These are phyloP conservation scores for Meripilus lineatus DNA, from an alignment of 1,284 basidiomycete species.

Conservation along the genomic window DNA sequence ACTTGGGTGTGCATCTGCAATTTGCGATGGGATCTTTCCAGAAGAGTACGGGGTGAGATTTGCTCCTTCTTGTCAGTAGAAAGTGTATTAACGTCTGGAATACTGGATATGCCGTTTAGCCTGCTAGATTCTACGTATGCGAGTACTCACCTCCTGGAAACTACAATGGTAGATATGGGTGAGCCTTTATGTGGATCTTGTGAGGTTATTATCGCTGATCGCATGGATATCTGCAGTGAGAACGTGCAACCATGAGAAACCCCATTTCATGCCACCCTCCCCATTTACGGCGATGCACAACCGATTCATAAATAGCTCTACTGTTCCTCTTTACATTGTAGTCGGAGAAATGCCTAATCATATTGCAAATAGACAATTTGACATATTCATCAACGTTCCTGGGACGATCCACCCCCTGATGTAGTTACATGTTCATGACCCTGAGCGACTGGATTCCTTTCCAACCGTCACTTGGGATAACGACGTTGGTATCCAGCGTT, in stretches of 20 bases:
- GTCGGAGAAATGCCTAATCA: too few species aligned
- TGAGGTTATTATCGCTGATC: neutral
- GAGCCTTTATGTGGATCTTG: constrained; percentile 23
- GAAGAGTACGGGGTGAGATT: neutral
- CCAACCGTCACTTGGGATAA: too few species aligned
- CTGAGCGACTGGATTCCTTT: too few species aligned
- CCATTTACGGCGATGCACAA: too few species aligned
- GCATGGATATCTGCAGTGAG: neutral
- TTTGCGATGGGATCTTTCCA: constrained; percentile 24
- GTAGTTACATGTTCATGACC: too few species aligned
- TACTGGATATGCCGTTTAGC: constrained; percentile 29
- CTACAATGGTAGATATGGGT: constrained; percentile 50
- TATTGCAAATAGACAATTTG: too few species aligned
- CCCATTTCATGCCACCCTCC: too few species aligned
- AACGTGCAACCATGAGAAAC: constrained; percentile 1
- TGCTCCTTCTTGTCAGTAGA: constrained; percentile 4
- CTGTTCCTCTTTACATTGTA: too few species aligned
- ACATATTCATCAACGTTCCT: too few species aligned
- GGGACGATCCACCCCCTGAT: too few species aligned
- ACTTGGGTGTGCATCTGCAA: constrained; percentile 48
- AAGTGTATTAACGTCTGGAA: constrained; percentile 24
- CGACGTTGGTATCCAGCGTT: too few species aligned
- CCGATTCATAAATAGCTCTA: too few species aligned
- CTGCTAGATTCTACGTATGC: constrained; percentile 50
- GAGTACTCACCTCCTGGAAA: constrained; percentile 57